Conservation (phyloP, 2,329 filamentous ascomycete genomes). For the Paecilomyces dactylethromorphus region DNA sequence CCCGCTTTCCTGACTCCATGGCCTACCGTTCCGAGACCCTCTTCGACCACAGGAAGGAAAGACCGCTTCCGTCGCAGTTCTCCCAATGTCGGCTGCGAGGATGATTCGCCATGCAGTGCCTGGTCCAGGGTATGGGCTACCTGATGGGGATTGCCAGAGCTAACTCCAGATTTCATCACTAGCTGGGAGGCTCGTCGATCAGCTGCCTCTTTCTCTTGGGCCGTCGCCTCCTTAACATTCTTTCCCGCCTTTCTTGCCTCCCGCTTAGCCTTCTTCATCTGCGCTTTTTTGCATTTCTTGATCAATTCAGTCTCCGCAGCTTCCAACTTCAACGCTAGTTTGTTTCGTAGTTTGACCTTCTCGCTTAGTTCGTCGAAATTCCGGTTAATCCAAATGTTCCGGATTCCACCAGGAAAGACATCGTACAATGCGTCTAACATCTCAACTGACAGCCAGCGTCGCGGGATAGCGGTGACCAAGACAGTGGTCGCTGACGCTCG, state of each 20-base stretch:
- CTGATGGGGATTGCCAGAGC: slow-evolving; percentile 53
- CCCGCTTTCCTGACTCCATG: slow-evolving; percentile 42
- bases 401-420: slow-evolving; percentile 89
- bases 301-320: slow-evolving; percentile 79
- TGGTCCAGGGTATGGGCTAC: slow-evolving; percentile 44
- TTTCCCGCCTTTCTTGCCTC: slow-evolving; percentile 57
- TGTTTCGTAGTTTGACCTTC: slow-evolving; percentile 71
- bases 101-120: slow-evolving; percentile 27
- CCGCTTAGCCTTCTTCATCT: slow-evolving; percentile 63
- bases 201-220: slow-evolving; percentile 45
- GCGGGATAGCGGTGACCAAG: slow-evolving; percentile 81
- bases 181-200: slow-evolving; percentile 40
- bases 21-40: slow-evolving; percentile 46
- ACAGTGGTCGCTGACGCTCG: slow-evolving; percentile 93
- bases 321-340: slow-evolving; percentile 67
- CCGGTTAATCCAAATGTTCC: slow-evolving; percentile 94
- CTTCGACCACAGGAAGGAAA: slow-evolving; percentile 43
- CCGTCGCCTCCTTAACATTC: slow-evolving; percentile 25
- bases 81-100: background rate
- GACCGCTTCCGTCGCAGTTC: slow-evolving; percentile 12
- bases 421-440: slow-evolving; percentile 81
- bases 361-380: slow-evolving; percentile 77
- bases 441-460: slow-evolving; percentile 81
- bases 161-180: slow-evolving; percentile 45
- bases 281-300: slow-evolving; percentile 67